These are phyloP conservation scores for Pichia heedii DNA, from an alignment of 805 yeast species.

Conservation along the genomic window DNA sequence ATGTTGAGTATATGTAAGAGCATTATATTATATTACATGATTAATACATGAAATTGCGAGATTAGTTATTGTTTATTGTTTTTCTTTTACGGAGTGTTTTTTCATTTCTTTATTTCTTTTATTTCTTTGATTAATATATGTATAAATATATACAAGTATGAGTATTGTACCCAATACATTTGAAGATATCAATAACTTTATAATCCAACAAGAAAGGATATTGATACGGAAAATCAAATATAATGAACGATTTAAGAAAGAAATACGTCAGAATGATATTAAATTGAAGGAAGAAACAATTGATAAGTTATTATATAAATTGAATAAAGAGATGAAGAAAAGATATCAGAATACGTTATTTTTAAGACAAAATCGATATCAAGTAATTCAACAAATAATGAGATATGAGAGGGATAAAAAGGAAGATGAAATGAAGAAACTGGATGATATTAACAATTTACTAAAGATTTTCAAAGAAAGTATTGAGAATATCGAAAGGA, in stretches of 20 bases:
- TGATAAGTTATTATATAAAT: neutral
- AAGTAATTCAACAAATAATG: slow-evolving; percentile 23
- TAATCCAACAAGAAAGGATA: slow-evolving; percentile 18
- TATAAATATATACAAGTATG: neutral
- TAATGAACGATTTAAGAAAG: slow-evolving; percentile 10
- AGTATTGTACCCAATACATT: slow-evolving; percentile 13
- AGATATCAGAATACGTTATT: slow-evolving; percentile 18
- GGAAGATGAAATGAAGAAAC: slow-evolving; percentile 13
- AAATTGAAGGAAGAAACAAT: slow-evolving; percentile 7
- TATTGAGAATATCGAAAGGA: slow-evolving; percentile 3
- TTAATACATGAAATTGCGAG: neutral
- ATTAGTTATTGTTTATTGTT: neutral
- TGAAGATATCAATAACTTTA: slow-evolving; percentile 19
- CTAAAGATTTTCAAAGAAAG: slow-evolving; percentile 18
- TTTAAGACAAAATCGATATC: slow-evolving; percentile 24
- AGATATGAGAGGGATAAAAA: slow-evolving; percentile 16
- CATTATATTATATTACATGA: too few relatives aligned
- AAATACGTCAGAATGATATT: slow-evolving; percentile 7
- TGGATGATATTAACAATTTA: slow-evolving; percentile 21
- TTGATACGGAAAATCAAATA: slow-evolving; percentile 13
- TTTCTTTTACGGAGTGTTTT: neutral
- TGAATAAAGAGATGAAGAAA: slow-evolving; percentile 6
- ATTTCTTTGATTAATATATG: neutral
- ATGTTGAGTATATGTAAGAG: neutral
- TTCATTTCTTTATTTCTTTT: neutral